Percentiles rank a stretch among this genome's conserved stretches.
phyloP scores from a whole-genome alignment of 768 basidiomycete species.

The Panus rudis region DNA sequence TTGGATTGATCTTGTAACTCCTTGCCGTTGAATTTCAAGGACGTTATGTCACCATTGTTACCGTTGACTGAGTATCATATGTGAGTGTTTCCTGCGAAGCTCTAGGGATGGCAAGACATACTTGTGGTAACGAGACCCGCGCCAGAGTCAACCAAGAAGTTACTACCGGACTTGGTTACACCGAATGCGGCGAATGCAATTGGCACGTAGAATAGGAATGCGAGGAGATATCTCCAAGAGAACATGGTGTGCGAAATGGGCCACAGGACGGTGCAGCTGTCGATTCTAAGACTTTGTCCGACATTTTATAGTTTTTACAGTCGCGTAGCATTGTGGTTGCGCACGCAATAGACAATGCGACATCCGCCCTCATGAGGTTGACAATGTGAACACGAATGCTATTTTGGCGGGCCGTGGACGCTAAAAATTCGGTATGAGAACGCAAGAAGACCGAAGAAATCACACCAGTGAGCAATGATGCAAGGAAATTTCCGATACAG shows the following conservation, averaged over 20 bases:
- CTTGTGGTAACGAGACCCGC: conserved; percentile 3
- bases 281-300: too few relatives aligned
- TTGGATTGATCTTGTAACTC: conserved; percentile 39
- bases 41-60: conserved; percentile 40
- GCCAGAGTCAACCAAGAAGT: conserved; percentile 4
- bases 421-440: conserved; percentile 1
- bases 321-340: too few relatives aligned
- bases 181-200: conserved; percentile 5
- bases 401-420: background rate
- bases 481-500: too few relatives aligned
- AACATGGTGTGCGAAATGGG: too few relatives aligned
- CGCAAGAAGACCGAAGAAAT: background rate
- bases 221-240: background rate
- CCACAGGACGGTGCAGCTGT: too few relatives aligned
- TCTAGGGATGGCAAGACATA: background rate
- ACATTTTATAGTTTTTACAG: too few relatives aligned
- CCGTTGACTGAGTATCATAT: conserved; percentile 28
- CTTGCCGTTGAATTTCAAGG: conserved; percentile 37
- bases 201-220: background rate
- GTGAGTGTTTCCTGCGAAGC: background rate
- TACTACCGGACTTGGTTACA: conserved; percentile 2
- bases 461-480: too few relatives aligned
- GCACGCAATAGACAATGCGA: background rate
- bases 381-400: background rate
- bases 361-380: background rate